phyloP scores from a whole-genome alignment of 306 rosid genomes.

The Prunus fruticosa region DNA sequence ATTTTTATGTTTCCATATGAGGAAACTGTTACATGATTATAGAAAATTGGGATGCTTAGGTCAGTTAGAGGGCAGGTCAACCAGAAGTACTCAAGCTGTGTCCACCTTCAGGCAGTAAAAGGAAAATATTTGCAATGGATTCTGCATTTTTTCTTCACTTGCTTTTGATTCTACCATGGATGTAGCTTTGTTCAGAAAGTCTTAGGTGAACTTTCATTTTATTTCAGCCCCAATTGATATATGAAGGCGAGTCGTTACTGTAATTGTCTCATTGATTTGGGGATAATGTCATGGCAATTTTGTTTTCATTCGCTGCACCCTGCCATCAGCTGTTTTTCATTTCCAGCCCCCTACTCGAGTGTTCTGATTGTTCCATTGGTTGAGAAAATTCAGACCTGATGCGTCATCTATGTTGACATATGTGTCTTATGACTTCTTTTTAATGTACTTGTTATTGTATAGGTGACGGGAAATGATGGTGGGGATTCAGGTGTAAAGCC shows the following conservation, averaged over 20 bases:
- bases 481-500: slow-evolving; percentile 27
- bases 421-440: background rate
- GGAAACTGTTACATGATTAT: background rate
- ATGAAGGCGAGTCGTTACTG: background rate
- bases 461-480: slow-evolving; percentile 71
- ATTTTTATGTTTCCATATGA: background rate
- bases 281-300: background rate
- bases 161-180: background rate
- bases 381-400: background rate
- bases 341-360: background rate
- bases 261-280: background rate
- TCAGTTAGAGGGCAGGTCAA: background rate
- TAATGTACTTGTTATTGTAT: slow-evolving; percentile 15
- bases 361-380: background rate
- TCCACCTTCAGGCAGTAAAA: background rate
- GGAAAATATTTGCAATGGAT: background rate
- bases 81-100: background rate
- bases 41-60: background rate
- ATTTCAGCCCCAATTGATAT: background rate
- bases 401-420: background rate
- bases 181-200: background rate
- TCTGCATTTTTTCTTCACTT: background rate
- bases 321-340: slow-evolving; percentile 1
- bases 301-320: background rate
- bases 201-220: background rate